These are phyloP conservation scores for Nicotiana obtusifolia DNA, from an alignment of 257 asterid genomes.

Conservation along the genomic window DNA sequence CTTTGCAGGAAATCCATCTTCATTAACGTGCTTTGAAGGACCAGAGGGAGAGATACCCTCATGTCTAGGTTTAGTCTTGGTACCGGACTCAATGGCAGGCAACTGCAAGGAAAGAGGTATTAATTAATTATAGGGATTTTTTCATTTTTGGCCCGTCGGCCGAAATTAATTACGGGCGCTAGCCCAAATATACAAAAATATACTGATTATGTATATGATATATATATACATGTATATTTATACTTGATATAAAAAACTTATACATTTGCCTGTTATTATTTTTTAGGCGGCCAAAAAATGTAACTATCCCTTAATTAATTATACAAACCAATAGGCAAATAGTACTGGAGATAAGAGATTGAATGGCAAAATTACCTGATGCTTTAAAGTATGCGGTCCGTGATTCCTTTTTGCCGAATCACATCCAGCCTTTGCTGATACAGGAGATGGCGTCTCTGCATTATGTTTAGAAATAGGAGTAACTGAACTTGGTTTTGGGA, in stretches of 20 bases:
- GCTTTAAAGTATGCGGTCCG: conserved; percentile 55
- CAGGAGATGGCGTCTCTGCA: conserved; percentile 37
- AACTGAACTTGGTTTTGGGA: conserved; percentile 33
- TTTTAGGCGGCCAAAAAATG: too few species aligned
- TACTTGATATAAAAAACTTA: too few species aligned
- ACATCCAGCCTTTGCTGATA: conserved; percentile 30
- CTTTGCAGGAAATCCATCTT: conserved; percentile 45
- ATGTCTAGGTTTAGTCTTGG: conserved; percentile 61
- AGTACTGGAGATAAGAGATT: background rate
- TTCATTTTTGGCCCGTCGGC: too few species aligned
- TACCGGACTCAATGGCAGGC: conserved; percentile 52
- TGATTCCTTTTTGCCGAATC: conserved; percentile 45
- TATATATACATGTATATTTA: too few species aligned
- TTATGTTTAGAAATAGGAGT: conserved; percentile 31
- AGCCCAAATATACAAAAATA: too few species aligned
- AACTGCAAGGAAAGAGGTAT: conserved; percentile 35
- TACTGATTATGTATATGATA: too few species aligned
- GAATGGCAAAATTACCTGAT: conserved; percentile 50
- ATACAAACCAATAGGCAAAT: background rate
- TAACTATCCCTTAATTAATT: too few species aligned
- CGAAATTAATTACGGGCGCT: too few species aligned
- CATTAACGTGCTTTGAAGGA: conserved; percentile 41
- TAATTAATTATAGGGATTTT: background rate
- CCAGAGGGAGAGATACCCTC: conserved; percentile 54
- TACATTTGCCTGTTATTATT: too few species aligned